Percentiles rank a stretch among this genome's conserved stretches.
Conservation (phyloP, 371 early-diverging fungal species). For the Chytridium lagenaria region DNA sequence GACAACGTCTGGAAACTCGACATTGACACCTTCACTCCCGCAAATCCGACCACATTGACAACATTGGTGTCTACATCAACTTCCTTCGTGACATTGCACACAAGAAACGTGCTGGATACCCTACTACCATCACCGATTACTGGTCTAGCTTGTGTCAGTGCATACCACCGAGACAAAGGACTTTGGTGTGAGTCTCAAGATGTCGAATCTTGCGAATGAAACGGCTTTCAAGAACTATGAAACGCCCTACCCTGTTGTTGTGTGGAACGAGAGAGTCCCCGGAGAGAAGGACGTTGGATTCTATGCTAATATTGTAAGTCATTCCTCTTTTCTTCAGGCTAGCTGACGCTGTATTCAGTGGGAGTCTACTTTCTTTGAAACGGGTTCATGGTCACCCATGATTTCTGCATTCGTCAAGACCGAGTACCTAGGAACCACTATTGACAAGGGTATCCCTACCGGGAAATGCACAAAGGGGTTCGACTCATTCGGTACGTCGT, state of each 20-base stretch:
- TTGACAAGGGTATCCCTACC: constrained; percentile 23
- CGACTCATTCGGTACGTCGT: constrained; percentile 34
- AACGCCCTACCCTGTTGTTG: constrained; percentile 26
- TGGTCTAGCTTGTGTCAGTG: constrained; percentile 30
- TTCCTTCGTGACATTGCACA: constrained; percentile 21
- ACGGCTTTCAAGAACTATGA: neutral
- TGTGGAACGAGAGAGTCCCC: constrained; percentile 16
- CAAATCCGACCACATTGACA: neutral
- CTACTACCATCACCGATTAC: constrained; percentile 30
- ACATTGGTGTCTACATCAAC: constrained; percentile 15
- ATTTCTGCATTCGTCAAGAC: constrained; percentile 31
- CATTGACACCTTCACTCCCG: constrained; percentile 22
- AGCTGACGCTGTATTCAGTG: constrained; percentile 16
- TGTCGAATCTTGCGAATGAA: constrained; percentile 1
- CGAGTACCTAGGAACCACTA: constrained; percentile 28
- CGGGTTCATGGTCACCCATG: constrained; percentile 26
- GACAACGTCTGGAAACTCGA: constrained; percentile 26
- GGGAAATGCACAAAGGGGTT: constrained; percentile 29
- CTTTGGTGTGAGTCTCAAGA: constrained; percentile 15
- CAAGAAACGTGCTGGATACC: constrained; percentile 32
- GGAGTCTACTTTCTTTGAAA: constrained; percentile 32
- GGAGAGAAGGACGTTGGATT: constrained; percentile 4
- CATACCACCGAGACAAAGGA: constrained; percentile 14
- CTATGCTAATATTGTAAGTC: constrained; percentile 21
- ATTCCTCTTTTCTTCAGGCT: neutral